Base-by-base conservation (phyloP, 1,284 basidiomycete species). In the Ustilago xerochloae region DNA sequence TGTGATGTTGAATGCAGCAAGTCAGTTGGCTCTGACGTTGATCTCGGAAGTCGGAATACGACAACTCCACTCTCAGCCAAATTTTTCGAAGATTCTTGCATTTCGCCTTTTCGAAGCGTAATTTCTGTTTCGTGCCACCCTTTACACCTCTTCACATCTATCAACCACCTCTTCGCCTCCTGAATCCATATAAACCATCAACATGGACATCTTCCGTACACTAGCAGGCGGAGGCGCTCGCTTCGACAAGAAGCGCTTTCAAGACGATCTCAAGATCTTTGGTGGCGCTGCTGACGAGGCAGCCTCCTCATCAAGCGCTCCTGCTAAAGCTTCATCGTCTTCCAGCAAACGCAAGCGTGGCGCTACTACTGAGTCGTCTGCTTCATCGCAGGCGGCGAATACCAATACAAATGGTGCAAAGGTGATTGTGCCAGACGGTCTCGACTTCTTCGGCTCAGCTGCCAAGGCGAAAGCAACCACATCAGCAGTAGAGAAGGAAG, bases 211-310 rank as follows among this genome's bases (percentile, higher is more conserved):
- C 9, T 85, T 85, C 55, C 61, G 81, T 6, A 75, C 79, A 10
- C 74, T 85, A 2, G 62, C 79, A 1, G 63, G 72, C 4, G 80
- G 69, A 61, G 83, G 57, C 43, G 79, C 66, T 52, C 66, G 45
- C 51, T 96, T 96, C 78, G 89, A 95, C 88, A 93, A 92, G 85
- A 87, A 87, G 28, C 87, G 89, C 30, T 95, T 93, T 84, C 87
- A 89, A 74, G 85, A 86, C 1, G 92, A 95, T 82, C 88, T 93
- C 18, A 85, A 88, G 28, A 85, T 93, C 4, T 96, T 97, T 85
- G 87, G 59, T 85, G 87, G 59, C 12, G 52, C 58, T 22, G 46
- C 46, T 35, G 56, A 57, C 24, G 54, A 53, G n/a, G n/a, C n/a
- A n/a, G n/a, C n/a, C n/a, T n/a, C n/a, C n/a, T n/a, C n/a, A n/a